Percentiles rank a stretch among this genome's conserved stretches.
These are phyloP conservation scores for Panicum miliaceum DNA, from an alignment of 176 grass and related monocot species.

Conservation along the genomic window DNA sequence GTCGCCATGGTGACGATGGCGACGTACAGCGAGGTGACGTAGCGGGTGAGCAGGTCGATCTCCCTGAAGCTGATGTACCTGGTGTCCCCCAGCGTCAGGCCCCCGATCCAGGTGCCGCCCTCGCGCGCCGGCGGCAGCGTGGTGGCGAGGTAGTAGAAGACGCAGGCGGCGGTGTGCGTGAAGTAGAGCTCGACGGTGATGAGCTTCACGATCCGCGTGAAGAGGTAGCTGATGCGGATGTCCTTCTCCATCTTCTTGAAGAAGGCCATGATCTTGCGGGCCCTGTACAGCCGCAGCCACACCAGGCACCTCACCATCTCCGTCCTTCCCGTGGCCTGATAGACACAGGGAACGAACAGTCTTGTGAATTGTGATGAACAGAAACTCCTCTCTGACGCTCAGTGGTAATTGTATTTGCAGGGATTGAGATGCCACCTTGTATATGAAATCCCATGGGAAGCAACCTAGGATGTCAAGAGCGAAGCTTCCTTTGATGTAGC, in stretches of 20 bases:
- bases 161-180: constrained; percentile 86
- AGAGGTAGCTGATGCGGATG: constrained; percentile 87
- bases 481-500: constrained; percentile 82
- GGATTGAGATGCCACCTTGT: constrained; percentile 59
- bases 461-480: constrained; percentile 78
- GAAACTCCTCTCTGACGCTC: not conserved
- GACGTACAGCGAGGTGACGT: constrained; percentile 86
- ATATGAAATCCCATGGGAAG: constrained; percentile 86
- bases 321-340: constrained; percentile 57
- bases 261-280: constrained; percentile 67
- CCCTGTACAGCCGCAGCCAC: constrained; percentile 79
- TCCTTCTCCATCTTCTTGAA: constrained; percentile 95
- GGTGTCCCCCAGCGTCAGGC: constrained; percentile 60
- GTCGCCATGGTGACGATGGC: constrained; percentile 88
- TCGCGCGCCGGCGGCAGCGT: constrained; percentile 68
- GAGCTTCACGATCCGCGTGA: constrained; percentile 88
- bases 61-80: constrained; percentile 79
- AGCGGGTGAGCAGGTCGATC: constrained; percentile 73
- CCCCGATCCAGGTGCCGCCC: constrained; percentile 80
- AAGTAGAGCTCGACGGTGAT: constrained; percentile 87
- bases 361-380: not conserved
- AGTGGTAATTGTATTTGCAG: not conserved
- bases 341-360: no score
- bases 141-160: constrained; percentile 95
- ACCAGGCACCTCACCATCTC: constrained; percentile 71